Base-by-base conservation (phyloP, 2,329 filamentous ascomycete genomes). In the Coniella vitis region DNA sequence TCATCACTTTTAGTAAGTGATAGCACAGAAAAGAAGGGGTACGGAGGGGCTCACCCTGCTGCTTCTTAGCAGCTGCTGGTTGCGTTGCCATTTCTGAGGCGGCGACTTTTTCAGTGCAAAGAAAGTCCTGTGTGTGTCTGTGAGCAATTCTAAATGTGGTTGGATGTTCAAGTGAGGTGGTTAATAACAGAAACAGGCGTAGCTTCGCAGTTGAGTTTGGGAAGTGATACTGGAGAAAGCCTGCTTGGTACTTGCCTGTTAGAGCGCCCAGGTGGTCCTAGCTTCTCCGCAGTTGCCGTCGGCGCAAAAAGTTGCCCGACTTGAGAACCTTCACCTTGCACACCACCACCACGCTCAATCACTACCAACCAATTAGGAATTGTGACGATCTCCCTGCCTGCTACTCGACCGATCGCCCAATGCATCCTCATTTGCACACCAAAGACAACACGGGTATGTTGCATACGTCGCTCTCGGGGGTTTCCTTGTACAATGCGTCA, bases 341-440 rank as follows among this genome's bases (percentile, higher is more conserved):
- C 25, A 41, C 38, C 31, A 32, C 20, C 40, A n/a, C 9, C 25
- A 34, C 5, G 25, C 29, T 16, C 29, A n/a, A 42, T 40, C 22
- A 34, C 31, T 21, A 3, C 36, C n/a, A 40, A 22, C 35, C 21
- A 19, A 44, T 7, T 17, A 25, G 25, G 5, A 31, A n/a, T 31
- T 31, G 22, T 21, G 9, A 31, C 38, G 29, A 19, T 16, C 22
- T 5, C 4, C 7, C 10, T 7, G 22, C 7, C 22, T n/a, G 19
- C 17, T 8, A 39, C 16, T 16, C 4, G 25, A 12, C 34, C 19
- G 9, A n/a, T 4, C n/a, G 40, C 50, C 79, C 60, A 38, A 98
- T 98, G 93, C 93, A 98, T 87, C 94, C 93, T 47, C 91, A 96
- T 72, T 74, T 98, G 2, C 90, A 97, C 65, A 95, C 89, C 22